Evolutionary conservation across 2,329 filamentous ascomycete genomes (phyloP).

Genomic region (Penicillium sp.): DNA sequence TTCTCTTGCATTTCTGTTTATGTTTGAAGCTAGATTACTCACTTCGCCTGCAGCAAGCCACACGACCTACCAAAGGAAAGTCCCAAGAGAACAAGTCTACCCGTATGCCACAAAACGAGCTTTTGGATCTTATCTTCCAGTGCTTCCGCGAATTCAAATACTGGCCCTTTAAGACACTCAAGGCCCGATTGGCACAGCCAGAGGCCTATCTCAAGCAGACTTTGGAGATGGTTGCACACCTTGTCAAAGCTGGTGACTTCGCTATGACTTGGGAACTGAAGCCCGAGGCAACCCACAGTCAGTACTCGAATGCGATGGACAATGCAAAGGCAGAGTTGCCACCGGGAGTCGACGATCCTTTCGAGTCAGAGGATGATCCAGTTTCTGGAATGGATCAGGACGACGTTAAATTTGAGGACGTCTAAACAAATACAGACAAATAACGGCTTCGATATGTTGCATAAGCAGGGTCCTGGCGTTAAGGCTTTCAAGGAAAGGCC

Average conservation of each 20-base stretch:
- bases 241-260: slow-evolving; percentile 81
- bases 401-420: slow-evolving; percentile 77
- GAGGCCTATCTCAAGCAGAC: slow-evolving; percentile 89
- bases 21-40: slow-evolving; percentile 19
- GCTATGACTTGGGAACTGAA: slow-evolving; percentile 83
- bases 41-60: slow-evolving; percentile 40
- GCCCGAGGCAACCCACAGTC: slow-evolving; percentile 62
- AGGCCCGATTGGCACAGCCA: slow-evolving; percentile 75
- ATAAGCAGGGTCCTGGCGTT: slow-evolving; percentile 24
- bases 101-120: slow-evolving; percentile 83
- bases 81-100: slow-evolving; percentile 78
- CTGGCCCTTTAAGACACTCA: slow-evolving; percentile 90
- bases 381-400: slow-evolving; percentile 58
- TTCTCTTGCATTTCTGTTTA: slow-evolving; percentile 9
- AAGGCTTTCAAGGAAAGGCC: slow-evolving; percentile 18
- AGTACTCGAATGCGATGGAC: slow-evolving; percentile 46
- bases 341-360: slow-evolving; percentile 45
- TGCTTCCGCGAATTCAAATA: slow-evolving; percentile 85
- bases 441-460: slow-evolving; percentile 21
- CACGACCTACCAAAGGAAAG: slow-evolving; percentile 54
- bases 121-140: slow-evolving; percentile 79
- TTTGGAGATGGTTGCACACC: slow-evolving; percentile 75
- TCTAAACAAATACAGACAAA: slow-evolving; percentile 38
- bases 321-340: slow-evolving; percentile 54
- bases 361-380: slow-evolving; percentile 53